Evolutionary conservation across 2,329 filamentous ascomycete species (phyloP).

Genomic region (Neospermospora avenae): DNA sequence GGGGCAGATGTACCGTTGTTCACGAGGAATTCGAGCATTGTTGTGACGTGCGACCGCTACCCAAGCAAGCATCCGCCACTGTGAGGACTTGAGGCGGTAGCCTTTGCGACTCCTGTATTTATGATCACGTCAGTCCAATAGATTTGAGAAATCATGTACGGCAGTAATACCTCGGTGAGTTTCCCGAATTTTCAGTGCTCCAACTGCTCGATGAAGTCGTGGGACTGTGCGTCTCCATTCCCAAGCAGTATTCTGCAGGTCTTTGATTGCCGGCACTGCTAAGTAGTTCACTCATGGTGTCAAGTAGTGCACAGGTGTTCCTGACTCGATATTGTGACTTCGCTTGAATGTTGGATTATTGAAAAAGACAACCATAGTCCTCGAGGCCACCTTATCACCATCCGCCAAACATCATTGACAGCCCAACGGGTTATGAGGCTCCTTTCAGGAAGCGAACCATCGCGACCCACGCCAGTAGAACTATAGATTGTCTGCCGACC

Average conservation of each 20-base stretch:
- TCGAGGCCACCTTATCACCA: background rate
- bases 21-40: background rate
- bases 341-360: background rate
- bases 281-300: background rate
- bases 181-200: background rate
- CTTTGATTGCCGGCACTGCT: background rate
- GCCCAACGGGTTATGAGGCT: background rate
- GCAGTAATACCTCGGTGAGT: background rate
- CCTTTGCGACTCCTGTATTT: background rate
- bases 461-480: background rate
- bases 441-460: slow-evolving; percentile 2
- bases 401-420: too few relatives aligned
- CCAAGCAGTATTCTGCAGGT: background rate
- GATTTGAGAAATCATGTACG: too few relatives aligned
- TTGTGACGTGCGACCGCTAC: background rate
- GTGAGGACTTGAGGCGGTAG: background rate
- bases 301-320: background rate
- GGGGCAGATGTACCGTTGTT: background rate
- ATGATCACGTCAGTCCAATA: background rate
- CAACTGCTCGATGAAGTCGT: background rate
- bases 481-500: background rate
- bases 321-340: background rate
- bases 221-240: background rate
- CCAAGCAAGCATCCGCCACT: background rate
- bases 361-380: background rate